Evolutionary conservation across 108 stramenopile genomes (phyloP), one percentile per base, ranked within the genome.

Genomic region (Mediolabrus comicus): DNA sequence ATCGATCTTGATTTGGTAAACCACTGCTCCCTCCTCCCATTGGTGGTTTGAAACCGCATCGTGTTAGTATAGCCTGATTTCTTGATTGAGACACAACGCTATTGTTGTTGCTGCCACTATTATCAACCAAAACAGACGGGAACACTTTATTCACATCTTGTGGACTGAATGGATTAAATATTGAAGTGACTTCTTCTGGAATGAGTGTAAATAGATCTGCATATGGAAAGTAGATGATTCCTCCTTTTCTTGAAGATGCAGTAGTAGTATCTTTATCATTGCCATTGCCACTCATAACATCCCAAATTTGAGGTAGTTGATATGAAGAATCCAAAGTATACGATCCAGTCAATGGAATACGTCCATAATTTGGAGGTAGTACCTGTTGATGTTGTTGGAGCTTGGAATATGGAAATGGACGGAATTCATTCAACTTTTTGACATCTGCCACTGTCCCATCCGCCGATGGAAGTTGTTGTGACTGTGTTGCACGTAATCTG

Each of bases 1-100:
- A 72, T 55, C 71, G 41, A 39, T 72, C 71, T 53, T 72, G 71
- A 31, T 72, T 72, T 19, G 71, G 71, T 13, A 62, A 24, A 25
- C 29, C 43, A 30, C 71, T 62, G 24, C n/a, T 31, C 12, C 56
- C 56, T 22, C 22, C 22, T 3, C 14, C 3, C 9, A 22, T 2
- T 49, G 46, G n/a, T 33, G 56, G 56, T 72, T 72, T 72, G 32
- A 54, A 72, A 4, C 71, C 71, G 31, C 62, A 63, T 72, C 71
- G 39, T 28, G 71, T 72, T 27, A 72, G 59, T 46, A 63, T 14
- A 8, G 71, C 62, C 12, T 53, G 53, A 13, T 63, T 62, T 24
- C 27, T 53, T 33, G 61, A 19, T 32, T 9, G 46, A 22, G 25
- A n/a, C n/a, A n/a, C n/a, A n/a, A n/a, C n/a, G 17, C 11, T 61